These are phyloP conservation scores for Dothideomycetes sp. DNA, from an alignment of 2,329 filamentous ascomycete genomes.

Conservation along the genomic window DNA sequence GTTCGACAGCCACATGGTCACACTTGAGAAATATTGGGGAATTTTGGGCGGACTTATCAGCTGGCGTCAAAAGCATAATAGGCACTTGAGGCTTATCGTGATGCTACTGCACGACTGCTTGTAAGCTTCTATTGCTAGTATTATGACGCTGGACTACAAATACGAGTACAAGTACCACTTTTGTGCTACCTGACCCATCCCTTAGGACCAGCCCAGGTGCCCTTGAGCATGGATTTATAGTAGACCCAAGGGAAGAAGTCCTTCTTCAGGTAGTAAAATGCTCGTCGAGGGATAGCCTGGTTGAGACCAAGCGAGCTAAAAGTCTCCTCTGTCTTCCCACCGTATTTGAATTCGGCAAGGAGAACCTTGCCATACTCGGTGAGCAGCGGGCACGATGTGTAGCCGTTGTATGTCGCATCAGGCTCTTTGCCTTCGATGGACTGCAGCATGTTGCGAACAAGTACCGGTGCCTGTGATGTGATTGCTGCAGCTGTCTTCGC, in stretches of 20 bases:
- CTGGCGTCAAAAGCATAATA: no score
- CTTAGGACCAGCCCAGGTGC: slow-evolving; percentile 50
- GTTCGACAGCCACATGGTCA: no score
- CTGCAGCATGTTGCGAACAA: slow-evolving; percentile 24
- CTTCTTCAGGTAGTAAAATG: slow-evolving; percentile 54
- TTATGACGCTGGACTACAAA: no score
- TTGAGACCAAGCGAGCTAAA: slow-evolving; percentile 48
- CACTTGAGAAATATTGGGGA: no score
- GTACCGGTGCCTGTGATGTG: slow-evolving; percentile 24
- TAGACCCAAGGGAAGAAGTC: slow-evolving; percentile 61
- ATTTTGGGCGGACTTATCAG: no score
- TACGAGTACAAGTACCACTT: not conserved
- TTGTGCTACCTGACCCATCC: slow-evolving; percentile 28
- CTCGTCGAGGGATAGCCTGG: slow-evolving; percentile 42
- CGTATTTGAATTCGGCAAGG: slow-evolving; percentile 56
- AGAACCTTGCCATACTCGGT: slow-evolving; percentile 50
- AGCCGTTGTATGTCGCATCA: slow-evolving; percentile 23
- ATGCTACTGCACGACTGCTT: no score
- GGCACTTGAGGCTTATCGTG: no score
- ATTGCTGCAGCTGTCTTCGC: slow-evolving; percentile 29
- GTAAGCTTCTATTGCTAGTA: no score
- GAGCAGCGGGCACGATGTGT: slow-evolving; percentile 27
- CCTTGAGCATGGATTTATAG: slow-evolving; percentile 48
- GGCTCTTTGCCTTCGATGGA: slow-evolving; percentile 18
- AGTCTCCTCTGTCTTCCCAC: slow-evolving; percentile 51